Evolutionary conservation across 2,329 filamentous ascomycete genomes (phyloP).

Genomic region (Cladosporium halotolerans): DNA sequence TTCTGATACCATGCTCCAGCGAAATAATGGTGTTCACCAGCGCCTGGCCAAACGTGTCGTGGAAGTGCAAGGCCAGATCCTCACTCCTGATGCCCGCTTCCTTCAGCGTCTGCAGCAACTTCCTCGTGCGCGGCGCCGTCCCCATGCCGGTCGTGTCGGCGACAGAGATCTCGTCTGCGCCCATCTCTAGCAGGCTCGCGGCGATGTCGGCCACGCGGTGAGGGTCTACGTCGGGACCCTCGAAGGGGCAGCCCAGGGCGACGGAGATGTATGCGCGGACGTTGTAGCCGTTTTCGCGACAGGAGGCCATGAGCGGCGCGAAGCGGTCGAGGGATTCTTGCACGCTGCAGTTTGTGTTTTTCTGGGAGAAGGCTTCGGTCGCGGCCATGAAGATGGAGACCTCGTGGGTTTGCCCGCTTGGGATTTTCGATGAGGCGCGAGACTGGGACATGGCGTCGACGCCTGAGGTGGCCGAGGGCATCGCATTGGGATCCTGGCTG

Average conservation of each 20-base stretch:
- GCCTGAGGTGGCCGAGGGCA: constrained; percentile 33
- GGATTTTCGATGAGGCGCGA: constrained; percentile 6
- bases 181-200: constrained; percentile 68
- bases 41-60: constrained; percentile 82
- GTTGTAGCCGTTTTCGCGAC: constrained; percentile 58
- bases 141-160: constrained; percentile 91
- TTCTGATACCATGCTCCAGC: constrained; percentile 69
- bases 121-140: constrained; percentile 63
- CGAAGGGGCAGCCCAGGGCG: constrained; percentile 73
- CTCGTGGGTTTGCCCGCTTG: constrained; percentile 46
- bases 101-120: constrained; percentile 58
- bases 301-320: constrained; percentile 61
- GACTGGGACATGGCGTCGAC: constrained; percentile 45
- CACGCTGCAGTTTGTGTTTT: constrained; percentile 77
- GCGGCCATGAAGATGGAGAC: constrained; percentile 77
- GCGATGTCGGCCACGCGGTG: constrained; percentile 57
- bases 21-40: constrained; percentile 75
- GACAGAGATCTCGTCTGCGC: constrained; percentile 83
- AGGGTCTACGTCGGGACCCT: constrained; percentile 56
- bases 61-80: constrained; percentile 77
- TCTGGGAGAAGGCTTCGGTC: constrained; percentile 71
- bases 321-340: constrained; percentile 66
- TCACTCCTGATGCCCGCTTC: constrained; percentile 62
- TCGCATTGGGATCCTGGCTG: constrained; percentile 36
- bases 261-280: constrained; percentile 77